Evolutionary conservation across 176 grass and related monocot genomes (phyloP).

Genomic region (Puya raimondii): DNA sequence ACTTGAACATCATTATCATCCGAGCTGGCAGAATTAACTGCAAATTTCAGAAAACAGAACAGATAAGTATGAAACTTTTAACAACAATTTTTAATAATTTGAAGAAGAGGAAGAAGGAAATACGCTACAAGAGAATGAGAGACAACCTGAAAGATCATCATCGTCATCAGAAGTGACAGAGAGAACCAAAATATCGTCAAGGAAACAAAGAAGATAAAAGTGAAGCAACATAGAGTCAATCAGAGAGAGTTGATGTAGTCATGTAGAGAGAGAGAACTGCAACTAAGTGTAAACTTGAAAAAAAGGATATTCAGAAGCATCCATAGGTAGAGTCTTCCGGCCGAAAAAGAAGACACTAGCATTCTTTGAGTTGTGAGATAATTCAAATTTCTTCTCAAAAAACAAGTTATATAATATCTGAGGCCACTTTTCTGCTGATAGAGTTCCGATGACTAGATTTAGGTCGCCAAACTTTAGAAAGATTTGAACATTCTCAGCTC

Average conservation of each 20-base stretch:
- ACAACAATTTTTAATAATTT: no score
- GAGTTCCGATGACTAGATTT: slow-evolving; percentile 9
- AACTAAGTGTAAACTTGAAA: background rate
- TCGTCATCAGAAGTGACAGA: background rate
- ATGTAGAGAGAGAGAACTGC: background rate
- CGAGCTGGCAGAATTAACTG: no score
- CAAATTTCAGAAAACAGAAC: no score
- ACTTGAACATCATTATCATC: no score
- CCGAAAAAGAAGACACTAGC: slow-evolving; percentile 8
- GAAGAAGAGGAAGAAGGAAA: no score
- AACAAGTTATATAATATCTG: slow-evolving; percentile 12
- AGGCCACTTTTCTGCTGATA: slow-evolving; percentile 7
- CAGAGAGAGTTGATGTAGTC: background rate
- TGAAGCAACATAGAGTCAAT: background rate
- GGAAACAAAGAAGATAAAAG: background rate
- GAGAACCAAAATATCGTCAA: background rate
- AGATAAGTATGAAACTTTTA: no score
- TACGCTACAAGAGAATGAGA: background rate
- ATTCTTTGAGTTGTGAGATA: slow-evolving; percentile 17
- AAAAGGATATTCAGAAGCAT: background rate
- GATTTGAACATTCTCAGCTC: slow-evolving; percentile 2
- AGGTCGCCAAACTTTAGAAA: slow-evolving; percentile 6
- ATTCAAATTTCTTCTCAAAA: slow-evolving; percentile 12
- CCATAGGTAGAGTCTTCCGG: background rate
- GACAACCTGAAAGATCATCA: background rate